Conservation (phyloP, 1,284 basidiomycete species). For the Melampsora abietis-canadensis region DNA sequence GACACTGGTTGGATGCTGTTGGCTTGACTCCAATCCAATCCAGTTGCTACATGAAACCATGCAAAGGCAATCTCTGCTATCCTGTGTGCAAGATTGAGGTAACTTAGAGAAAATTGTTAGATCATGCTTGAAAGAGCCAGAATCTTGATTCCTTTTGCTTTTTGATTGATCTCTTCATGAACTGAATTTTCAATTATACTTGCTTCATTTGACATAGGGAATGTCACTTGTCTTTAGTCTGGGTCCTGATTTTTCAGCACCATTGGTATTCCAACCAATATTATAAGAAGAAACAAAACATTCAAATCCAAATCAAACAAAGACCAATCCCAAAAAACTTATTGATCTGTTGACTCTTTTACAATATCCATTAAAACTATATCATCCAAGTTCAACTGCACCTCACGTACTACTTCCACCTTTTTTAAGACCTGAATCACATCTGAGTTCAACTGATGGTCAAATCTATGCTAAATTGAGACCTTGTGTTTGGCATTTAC, state of each 20-base stretch:
- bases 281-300: constrained; percentile 21
- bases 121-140: too few relatives aligned
- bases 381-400: constrained; percentile 46
- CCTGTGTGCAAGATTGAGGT: too few relatives aligned
- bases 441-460: constrained; percentile 33
- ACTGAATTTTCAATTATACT: too few relatives aligned
- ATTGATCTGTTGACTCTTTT: constrained; percentile 46
- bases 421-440: constrained; percentile 47
- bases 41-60: too few relatives aligned
- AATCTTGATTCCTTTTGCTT: too few relatives aligned
- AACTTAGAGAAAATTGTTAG: too few relatives aligned
- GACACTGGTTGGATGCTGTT: too few relatives aligned
- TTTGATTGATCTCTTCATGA: too few relatives aligned
- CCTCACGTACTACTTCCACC: constrained; percentile 50
- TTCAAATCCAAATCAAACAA: not conserved
- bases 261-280: constrained; percentile 34
- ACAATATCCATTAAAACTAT: constrained; percentile 50
- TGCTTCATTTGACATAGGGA: not conserved
- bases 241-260: constrained; percentile 27
- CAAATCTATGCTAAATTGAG: constrained; percentile 49
- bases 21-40: too few relatives aligned
- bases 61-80: too few relatives aligned
- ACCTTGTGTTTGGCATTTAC: constrained; percentile 48
- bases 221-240: constrained; percentile 38
- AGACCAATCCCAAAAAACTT: not conserved